Percentiles rank a stretch among this genome's conserved stretches.
Conservation (phyloP, 768 basidiomycete species). For the Mycena capillaripes region DNA sequence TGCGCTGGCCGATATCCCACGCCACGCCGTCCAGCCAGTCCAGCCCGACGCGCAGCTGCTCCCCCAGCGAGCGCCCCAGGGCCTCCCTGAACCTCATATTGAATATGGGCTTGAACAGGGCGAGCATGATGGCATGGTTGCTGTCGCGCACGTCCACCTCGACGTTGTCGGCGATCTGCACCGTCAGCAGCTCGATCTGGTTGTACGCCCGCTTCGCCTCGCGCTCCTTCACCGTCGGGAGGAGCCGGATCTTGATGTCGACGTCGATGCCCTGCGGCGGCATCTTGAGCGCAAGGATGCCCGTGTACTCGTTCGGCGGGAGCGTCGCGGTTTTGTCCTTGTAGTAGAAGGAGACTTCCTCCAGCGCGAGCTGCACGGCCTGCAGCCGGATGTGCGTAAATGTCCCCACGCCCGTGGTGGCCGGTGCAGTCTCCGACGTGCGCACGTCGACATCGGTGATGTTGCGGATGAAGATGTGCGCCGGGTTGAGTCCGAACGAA, state of each 20-base stretch:
- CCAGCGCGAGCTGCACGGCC: conserved; percentile 72
- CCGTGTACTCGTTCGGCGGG: conserved; percentile 70
- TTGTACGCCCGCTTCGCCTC: conserved; percentile 64
- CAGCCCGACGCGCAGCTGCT: conserved; percentile 65
- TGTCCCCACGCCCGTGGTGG: conserved; percentile 68
- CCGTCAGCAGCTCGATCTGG: conserved; percentile 67
- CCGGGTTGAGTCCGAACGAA: conserved; percentile 74
- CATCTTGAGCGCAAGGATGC: conserved; percentile 71
- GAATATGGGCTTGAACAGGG: conserved; percentile 76
- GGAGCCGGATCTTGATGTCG: conserved; percentile 74
- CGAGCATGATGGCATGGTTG: conserved; percentile 74
- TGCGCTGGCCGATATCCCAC: conserved; percentile 70
- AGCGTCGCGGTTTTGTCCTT: conserved; percentile 69
- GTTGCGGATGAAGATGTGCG: conserved; percentile 79
- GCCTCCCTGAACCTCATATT: conserved; percentile 69
- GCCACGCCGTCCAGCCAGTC: conserved; percentile 69
- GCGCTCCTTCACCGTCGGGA: conserved; percentile 67
- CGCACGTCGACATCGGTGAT: conserved; percentile 69
- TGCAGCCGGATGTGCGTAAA: conserved; percentile 77
- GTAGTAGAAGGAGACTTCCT: conserved; percentile 83
- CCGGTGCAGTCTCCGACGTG: conserved; percentile 41
- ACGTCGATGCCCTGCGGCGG: conserved; percentile 79
- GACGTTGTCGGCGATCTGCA: conserved; percentile 70
- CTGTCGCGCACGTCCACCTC: conserved; percentile 67
- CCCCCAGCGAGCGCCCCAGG: conserved; percentile 68